Conservation (phyloP, 805 yeast genomes). For the Teunomyces aglyptinius region DNA sequence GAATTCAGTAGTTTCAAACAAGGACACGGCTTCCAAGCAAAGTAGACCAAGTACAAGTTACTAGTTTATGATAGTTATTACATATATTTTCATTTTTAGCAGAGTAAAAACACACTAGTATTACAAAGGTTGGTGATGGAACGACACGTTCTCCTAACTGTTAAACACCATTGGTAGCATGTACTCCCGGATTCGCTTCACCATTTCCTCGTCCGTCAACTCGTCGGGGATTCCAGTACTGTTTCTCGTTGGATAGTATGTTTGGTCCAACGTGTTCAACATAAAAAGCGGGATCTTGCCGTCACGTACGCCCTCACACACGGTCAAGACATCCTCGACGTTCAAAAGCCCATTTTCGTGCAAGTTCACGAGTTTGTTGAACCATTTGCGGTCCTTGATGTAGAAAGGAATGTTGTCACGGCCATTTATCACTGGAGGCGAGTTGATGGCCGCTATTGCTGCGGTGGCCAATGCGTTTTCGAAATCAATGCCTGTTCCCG, state of each 20-base stretch:
- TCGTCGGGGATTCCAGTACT: constrained; percentile 14
- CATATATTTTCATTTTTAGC: constrained; percentile 3
- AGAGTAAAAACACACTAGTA: constrained; percentile 3
- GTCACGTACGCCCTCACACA: constrained; percentile 38
- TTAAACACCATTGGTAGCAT: constrained; percentile 35
- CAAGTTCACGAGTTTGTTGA: constrained; percentile 29
- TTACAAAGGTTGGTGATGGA: not conserved
- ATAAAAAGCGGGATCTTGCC: constrained; percentile 35
- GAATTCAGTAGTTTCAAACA: not conserved
- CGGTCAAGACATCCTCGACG: constrained; percentile 29
- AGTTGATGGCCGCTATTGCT: constrained; percentile 32
- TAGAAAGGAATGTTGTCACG: constrained; percentile 25
- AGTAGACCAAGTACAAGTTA: not conserved
- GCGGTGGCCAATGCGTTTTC: constrained; percentile 29
- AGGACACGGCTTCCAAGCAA: not conserved
- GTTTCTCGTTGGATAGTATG: constrained; percentile 23
- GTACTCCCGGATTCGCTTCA: constrained; percentile 30
- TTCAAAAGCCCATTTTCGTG: constrained; percentile 26
- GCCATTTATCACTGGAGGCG: constrained; percentile 24
- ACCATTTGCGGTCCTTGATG: constrained; percentile 37
- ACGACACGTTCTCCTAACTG: constrained; percentile 6
- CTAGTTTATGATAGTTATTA: not conserved
- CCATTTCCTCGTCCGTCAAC: constrained; percentile 28
- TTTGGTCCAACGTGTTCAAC: constrained; percentile 34
- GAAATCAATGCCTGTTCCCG: constrained; percentile 14